Percentiles rank a stretch among this genome's conserved stretches.
Evolutionary conservation across 805 yeast genomes (phyloP).

Genomic region (Hanseniaspora mollemarum): DNA sequence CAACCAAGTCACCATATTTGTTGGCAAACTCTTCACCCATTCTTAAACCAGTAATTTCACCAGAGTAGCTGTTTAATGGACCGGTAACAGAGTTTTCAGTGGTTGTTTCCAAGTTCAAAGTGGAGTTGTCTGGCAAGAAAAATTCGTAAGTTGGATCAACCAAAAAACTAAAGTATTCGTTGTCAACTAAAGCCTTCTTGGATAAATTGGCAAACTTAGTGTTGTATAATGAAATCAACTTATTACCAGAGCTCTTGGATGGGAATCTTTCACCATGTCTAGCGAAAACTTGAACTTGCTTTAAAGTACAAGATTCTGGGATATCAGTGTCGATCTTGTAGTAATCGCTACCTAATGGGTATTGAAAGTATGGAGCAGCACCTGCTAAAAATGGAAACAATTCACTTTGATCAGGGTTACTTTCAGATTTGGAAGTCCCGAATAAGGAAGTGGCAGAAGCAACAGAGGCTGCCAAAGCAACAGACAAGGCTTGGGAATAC

Average conservation of each 20-base stretch:
- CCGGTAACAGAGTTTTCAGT: constrained; percentile 24
- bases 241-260: constrained; percentile 32
- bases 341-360: constrained; percentile 31
- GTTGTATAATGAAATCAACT: constrained; percentile 1
- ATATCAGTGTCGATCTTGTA: constrained; percentile 40
- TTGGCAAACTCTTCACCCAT: constrained; percentile 38
- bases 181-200: constrained; percentile 27
- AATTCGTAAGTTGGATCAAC: constrained; percentile 36
- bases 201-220: constrained; percentile 28
- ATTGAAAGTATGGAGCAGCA: constrained; percentile 44
- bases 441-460: constrained; percentile 1
- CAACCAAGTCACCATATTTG: constrained; percentile 34
- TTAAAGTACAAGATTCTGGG: constrained; percentile 42
- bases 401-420: constrained; percentile 22
- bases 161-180: constrained; percentile 40
- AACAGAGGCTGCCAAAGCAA: neutral
- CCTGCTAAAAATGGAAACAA: constrained; percentile 44
- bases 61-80: constrained; percentile 33
- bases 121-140: constrained; percentile 34
- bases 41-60: constrained; percentile 35
- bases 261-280: constrained; percentile 78
- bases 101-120: constrained; percentile 34
- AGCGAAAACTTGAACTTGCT: constrained; percentile 58
- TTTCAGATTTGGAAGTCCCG: neutral
- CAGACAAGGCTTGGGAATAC: neutral